Base-by-base conservation (phyloP, 2,329 filamentous ascomycete species). In the Ophiostoma quercus region DNA sequence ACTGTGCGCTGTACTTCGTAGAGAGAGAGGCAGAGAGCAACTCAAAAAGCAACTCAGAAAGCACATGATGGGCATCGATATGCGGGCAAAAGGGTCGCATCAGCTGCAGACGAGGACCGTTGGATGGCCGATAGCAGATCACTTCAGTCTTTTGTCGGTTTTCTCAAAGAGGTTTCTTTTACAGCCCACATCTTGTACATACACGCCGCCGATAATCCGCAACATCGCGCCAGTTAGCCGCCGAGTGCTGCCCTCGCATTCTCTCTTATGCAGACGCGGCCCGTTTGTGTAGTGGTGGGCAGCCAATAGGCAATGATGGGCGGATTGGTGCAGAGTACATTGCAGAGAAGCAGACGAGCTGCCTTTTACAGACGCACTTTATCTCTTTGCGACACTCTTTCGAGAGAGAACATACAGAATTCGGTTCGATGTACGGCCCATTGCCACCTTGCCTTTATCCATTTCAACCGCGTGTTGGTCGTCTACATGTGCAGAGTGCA, bases 221-320 rank as follows among this genome's bases (percentile, higher is more conserved):
- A 47, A 47, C 19, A 62, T 34, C 57, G 57, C 57, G 57, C 25
- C 57, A 62, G 57, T 34, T 62, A 62, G 57, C 57, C 57, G 57
- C 57, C 57, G 57, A 14, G 57, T 32, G 57, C 57, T 62, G 25
- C 57, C 57, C 57, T 62, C 57, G 51, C 57, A 62, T 62, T 62
- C n/a, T 11, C 25, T 62, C 57, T 62, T 25, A 62, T 62, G 57
- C 25, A 62, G 25, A 25, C 25, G 57, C 57, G 57, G 57, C 25
- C 57, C 25, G 57, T 62, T 57, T 57, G 9, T 25, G n/a, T 57
- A 57, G 22, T 57, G n/a, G 51, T 14, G 22, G 51, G 51, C n/a
- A 57, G 51, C 14, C 14, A 57, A 47, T 47, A 47, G 43, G 43
- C 43, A 47, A n/a, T 47, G 43, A 47, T 47, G 43, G 43, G 19